Conservation (phyloP, 2,329 filamentous ascomycete species). For the Trematosphaeria pertusa region DNA sequence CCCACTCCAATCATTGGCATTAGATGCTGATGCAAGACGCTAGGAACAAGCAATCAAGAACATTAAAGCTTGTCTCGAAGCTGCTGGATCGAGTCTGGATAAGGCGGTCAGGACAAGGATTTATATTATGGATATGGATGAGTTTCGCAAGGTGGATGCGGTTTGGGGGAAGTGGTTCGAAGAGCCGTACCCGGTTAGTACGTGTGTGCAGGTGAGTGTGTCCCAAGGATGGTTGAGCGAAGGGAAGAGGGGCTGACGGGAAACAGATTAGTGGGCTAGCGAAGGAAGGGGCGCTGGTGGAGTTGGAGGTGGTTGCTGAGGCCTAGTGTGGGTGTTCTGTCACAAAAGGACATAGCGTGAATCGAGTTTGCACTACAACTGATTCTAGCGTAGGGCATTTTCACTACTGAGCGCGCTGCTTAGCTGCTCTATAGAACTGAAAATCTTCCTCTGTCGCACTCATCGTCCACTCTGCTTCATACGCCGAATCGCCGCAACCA, state of each 20-base stretch:
- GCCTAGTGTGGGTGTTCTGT: too few relatives aligned
- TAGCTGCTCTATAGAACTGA: too few relatives aligned
- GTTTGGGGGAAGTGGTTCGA: conserved; percentile 5
- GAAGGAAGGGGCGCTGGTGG: conserved; percentile 8
- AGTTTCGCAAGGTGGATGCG: conserved; percentile 8
- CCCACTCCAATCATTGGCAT: neutral
- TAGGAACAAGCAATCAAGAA: conserved; percentile 5
- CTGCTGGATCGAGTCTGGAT: conserved; percentile 6
- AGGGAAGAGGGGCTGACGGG: neutral
- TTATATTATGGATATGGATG: conserved; percentile 9
- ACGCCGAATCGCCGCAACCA: too few relatives aligned
- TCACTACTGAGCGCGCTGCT: too few relatives aligned
- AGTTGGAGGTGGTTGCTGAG: conserved; percentile 9
- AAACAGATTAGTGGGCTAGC: conserved; percentile 4
- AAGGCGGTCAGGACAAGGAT: conserved; percentile 5
- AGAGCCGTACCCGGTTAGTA: conserved; percentile 8
- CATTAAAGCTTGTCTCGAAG: conserved; percentile 10
- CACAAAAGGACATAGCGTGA: too few relatives aligned
- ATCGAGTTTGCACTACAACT: too few relatives aligned
- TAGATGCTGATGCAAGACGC: neutral
- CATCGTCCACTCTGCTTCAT: too few relatives aligned
- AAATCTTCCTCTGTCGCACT: too few relatives aligned
- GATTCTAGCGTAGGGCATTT: too few relatives aligned
- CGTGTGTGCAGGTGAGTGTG: conserved; percentile 7
- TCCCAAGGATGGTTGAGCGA: neutral